Percentiles rank a stretch among this genome's conserved stretches.
Evolutionary conservation across 805 yeast genomes (phyloP).

Genomic region (Suhomyces tanzawaensis): DNA sequence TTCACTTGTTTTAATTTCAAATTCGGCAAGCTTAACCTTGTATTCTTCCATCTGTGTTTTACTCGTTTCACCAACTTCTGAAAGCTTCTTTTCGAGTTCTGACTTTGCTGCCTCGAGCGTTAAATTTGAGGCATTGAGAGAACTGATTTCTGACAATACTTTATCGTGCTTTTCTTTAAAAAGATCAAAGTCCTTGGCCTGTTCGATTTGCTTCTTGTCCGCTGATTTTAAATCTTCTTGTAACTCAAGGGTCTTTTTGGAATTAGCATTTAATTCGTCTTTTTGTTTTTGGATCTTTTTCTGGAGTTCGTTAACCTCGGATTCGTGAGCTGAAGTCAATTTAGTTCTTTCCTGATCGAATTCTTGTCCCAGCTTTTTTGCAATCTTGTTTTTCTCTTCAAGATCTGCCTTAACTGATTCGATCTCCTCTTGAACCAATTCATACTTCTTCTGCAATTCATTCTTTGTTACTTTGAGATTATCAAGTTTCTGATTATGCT

Average conservation of each 20-base stretch:
- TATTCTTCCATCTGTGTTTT: neutral
- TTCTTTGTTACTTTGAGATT: constrained; percentile 9
- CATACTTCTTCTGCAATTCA: constrained; percentile 6
- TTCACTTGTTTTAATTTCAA: neutral
- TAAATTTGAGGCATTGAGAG: neutral
- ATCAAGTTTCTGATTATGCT: constrained; percentile 10
- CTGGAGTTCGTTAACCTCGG: constrained; percentile 43
- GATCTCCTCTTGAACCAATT: constrained; percentile 8
- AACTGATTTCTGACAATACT: neutral
- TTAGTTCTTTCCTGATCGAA: neutral
- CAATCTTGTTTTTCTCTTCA: neutral
- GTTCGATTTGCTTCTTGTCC: neutral
- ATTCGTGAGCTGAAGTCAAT: neutral
- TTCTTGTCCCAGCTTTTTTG: neutral
- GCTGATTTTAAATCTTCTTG: neutral
- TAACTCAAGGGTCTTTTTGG: neutral
- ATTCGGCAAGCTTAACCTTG: neutral
- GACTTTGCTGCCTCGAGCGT: neutral
- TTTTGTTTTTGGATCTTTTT: neutral
- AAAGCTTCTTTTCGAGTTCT: neutral
- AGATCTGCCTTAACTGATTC: constrained; percentile 13
- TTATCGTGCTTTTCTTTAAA: neutral
- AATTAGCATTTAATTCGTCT: neutral
- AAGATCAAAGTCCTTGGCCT: neutral
- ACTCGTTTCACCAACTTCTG: too few species aligned